Percentiles rank a stretch among this genome's conserved stretches.
Conservation (phyloP, 2,329 filamentous ascomycete species). For the Lomentospora prolificans region DNA sequence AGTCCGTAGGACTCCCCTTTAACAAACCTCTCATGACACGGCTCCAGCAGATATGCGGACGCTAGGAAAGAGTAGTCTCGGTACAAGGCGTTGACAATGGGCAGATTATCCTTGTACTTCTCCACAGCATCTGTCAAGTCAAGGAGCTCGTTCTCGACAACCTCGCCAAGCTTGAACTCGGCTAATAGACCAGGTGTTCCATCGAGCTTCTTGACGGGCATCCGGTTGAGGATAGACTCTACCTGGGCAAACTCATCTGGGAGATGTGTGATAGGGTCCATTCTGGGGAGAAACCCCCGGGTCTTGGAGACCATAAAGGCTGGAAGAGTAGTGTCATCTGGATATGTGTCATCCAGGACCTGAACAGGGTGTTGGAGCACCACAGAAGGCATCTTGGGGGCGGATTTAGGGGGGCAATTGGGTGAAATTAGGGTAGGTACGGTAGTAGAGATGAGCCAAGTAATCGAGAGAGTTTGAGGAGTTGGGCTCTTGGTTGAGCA, state of each 20-base stretch:
- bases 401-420: slow-evolving; percentile 8
- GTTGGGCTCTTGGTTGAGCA: too few relatives aligned
- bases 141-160: slow-evolving; percentile 63
- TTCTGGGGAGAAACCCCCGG: slow-evolving; percentile 64
- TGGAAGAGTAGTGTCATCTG: slow-evolving; percentile 52
- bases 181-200: slow-evolving; percentile 72
- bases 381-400: slow-evolving; percentile 9
- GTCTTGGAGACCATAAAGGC: slow-evolving; percentile 73
- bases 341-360: slow-evolving; percentile 53
- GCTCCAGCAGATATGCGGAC: slow-evolving; percentile 82
- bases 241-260: slow-evolving; percentile 65
- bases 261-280: slow-evolving; percentile 51
- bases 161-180: slow-evolving; percentile 60
- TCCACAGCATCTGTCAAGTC: slow-evolving; percentile 68
- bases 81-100: slow-evolving; percentile 76
- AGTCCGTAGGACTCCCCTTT: slow-evolving; percentile 70
- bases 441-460: not conserved
- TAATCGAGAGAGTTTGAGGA: too few relatives aligned
- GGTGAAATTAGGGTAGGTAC: slow-evolving; percentile 6
- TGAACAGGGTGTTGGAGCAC: slow-evolving; percentile 33
- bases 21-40: slow-evolving; percentile 67
- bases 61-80: slow-evolving; percentile 87
- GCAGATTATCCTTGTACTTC: slow-evolving; percentile 61
- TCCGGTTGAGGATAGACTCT: slow-evolving; percentile 61
- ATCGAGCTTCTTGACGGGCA: slow-evolving; percentile 67